Conservation (phyloP, 495 filamentous ascomycete genomes). For the Podospora appendiculata region DNA sequence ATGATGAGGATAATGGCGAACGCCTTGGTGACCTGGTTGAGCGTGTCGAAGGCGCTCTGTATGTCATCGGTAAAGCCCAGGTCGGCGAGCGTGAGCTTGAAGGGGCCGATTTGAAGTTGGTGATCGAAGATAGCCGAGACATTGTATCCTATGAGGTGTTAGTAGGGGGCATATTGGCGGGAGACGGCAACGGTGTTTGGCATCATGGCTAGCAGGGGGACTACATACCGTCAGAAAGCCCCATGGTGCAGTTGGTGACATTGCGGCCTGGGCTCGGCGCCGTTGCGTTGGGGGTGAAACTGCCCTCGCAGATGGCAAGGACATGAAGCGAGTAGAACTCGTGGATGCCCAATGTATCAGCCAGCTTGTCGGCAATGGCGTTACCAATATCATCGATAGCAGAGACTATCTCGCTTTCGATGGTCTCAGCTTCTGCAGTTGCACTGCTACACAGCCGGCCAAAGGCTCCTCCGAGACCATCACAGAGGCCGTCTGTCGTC, state of each 20-base stretch:
- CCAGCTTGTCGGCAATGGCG: constrained; percentile 27
- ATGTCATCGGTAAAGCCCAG: constrained; percentile 58
- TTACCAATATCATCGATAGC: constrained; percentile 21
- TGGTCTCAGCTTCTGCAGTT: constrained; percentile 20
- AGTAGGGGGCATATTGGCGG: not conserved
- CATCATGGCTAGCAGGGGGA: no score
- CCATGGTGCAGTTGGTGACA: constrained; percentile 56
- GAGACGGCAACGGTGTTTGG: no score
- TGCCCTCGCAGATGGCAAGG: constrained; percentile 61
- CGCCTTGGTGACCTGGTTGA: constrained; percentile 40
- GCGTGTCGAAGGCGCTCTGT: constrained; percentile 48
- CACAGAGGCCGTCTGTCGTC: constrained; percentile 8
- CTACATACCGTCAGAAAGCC: not conserved
- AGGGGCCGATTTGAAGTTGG: constrained; percentile 41
- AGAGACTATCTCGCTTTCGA: constrained; percentile 22
- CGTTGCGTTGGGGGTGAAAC: constrained; percentile 47
- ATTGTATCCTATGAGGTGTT: constrained; percentile 40
- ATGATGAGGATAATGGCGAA: constrained; percentile 61
- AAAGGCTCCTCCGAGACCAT: constrained; percentile 10
- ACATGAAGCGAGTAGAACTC: constrained; percentile 70
- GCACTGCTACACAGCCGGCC: constrained; percentile 17
- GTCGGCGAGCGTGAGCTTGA: constrained; percentile 42
- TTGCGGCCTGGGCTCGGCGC: constrained; percentile 39
- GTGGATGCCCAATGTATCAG: constrained; percentile 46
- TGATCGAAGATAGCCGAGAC: constrained; percentile 46